Evolutionary conservation across 192 early-diverging fungal genomes (phyloP), one percentile per base, ranked within the genome.

Genomic region (Gonapodya prolifera): DNA sequence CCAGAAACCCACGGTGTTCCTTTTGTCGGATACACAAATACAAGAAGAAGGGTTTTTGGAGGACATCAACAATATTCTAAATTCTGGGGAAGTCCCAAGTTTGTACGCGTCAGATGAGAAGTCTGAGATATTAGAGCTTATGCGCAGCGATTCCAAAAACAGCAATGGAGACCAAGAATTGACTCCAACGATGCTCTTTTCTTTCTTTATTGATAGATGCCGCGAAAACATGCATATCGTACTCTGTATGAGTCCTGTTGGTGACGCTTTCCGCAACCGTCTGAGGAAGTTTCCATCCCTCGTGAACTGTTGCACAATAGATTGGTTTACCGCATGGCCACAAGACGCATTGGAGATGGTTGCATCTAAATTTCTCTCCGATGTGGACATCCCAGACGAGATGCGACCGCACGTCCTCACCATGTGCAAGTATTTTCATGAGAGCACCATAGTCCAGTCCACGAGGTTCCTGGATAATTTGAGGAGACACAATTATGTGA

Each of bases 291-390:
- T 89, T 70, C 88, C 88, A 0, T 87, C 85, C 13, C 81, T 89
- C 28, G 80, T 89, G 71, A 89, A 89, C 78, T 89, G 88, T 76
- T 89, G 88, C 75, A 89, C 88, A 18, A 89, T 89, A 36, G 84
- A 89, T 79, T 89, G 88, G 88, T 89, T 89, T 80, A 83, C 81
- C 16, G 88, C 86, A 69, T 89, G 88, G 88, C 88, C 88, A 0
- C 80, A 88, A 29, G 88, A 89, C 78, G 88, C 88, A 0, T 75
- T 89, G 28, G 87, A 84, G 74, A 86, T 88, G 75, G 88, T 89
- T 23, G 88, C 88, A 17, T 77, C 77, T 1, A 88, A 87, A 69
- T 89, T 88, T 77, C 75, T 89, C 33, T 77, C 81, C 34, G 85
- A 85, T 36, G 81, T 86, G 1, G 86, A 84, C 29, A 87, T 89